Conservation (phyloP, 2,329 filamentous ascomycete species). For the Cyanodermella asteris region DNA sequence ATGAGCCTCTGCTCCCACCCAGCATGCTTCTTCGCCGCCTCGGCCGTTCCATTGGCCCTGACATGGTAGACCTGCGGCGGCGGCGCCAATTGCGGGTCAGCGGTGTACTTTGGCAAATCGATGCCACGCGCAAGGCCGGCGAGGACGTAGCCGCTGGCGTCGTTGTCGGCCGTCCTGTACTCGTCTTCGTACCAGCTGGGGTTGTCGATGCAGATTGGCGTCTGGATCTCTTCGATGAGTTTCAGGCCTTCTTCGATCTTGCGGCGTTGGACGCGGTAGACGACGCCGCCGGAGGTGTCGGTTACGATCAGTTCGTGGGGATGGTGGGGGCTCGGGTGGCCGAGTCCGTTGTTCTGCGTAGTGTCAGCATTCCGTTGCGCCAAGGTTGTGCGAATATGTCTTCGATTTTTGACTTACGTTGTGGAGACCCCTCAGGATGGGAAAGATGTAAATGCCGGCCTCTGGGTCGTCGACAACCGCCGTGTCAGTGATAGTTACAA, state of each 20-base stretch:
- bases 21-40: constrained; percentile 2
- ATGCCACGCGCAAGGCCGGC: constrained; percentile 24
- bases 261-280: too few species aligned
- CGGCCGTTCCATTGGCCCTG: too few species aligned
- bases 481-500: constrained; percentile 18
- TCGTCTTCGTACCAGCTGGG: constrained; percentile 35
- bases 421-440: too few species aligned
- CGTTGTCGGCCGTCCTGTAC: constrained; percentile 20
- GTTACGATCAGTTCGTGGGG: constrained; percentile 23
- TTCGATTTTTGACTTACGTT: too few species aligned
- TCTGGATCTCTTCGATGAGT: constrained; percentile 20
- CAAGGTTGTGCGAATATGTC: too few species aligned
- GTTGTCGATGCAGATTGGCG: constrained; percentile 32
- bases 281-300: too few species aligned
- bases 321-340: constrained; percentile 21
- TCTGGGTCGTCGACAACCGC: constrained; percentile 9
- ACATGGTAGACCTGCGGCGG: constrained; percentile 15
- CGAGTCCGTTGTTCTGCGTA: too few species aligned
- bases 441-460: constrained; percentile 18
- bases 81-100: constrained; percentile 27
- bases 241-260: constrained; percentile 12
- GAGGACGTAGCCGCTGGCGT: constrained; percentile 32
- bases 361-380: too few species aligned
- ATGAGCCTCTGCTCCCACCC: constrained; percentile 26
- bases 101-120: constrained; percentile 15